A percentile compares a stretch with the other conserved stretches of the same genome.
Conservation (phyloP, 306 rosid species). For the Corylus americana region DNA sequence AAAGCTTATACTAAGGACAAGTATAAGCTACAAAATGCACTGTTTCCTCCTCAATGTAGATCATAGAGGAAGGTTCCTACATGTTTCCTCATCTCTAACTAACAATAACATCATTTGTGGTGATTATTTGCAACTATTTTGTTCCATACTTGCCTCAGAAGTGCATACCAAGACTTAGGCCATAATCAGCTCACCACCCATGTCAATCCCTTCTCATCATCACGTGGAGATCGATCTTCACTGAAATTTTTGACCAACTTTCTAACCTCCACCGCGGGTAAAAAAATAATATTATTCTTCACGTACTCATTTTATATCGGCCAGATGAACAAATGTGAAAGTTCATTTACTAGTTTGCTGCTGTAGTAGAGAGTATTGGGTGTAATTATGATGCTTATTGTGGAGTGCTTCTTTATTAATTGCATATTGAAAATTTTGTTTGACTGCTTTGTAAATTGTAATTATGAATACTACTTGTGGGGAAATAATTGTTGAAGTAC, state of each 20-base stretch:
- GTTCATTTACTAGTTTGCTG: too few species aligned
- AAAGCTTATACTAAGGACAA: constrained; percentile 30
- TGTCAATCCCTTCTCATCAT: not conserved
- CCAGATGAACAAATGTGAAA: too few species aligned
- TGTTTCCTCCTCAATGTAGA: constrained; percentile 24
- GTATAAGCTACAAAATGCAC: constrained; percentile 37
- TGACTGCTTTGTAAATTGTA: not conserved
- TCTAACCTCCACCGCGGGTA: not conserved
- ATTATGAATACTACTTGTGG: not conserved
- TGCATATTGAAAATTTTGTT: not conserved
- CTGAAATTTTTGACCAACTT: not conserved
- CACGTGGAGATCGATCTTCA: not conserved
- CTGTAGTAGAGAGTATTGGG: not conserved
- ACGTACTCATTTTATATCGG: too few species aligned
- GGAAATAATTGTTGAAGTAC: not conserved
- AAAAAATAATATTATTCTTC: not conserved
- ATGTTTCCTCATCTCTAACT: constrained; percentile 38
- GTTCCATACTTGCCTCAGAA: constrained; percentile 1
- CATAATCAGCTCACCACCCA: not conserved
- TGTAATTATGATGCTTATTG: not conserved
- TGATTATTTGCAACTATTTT: constrained; percentile 16
- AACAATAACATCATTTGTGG: constrained; percentile 24
- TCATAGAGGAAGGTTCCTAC: constrained; percentile 50
- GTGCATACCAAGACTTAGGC: too few species aligned
- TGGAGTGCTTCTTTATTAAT: not conserved